phyloP scores from a whole-genome alignment of 352 stramenopile genomes.

The Peronospora tabacina region DNA sequence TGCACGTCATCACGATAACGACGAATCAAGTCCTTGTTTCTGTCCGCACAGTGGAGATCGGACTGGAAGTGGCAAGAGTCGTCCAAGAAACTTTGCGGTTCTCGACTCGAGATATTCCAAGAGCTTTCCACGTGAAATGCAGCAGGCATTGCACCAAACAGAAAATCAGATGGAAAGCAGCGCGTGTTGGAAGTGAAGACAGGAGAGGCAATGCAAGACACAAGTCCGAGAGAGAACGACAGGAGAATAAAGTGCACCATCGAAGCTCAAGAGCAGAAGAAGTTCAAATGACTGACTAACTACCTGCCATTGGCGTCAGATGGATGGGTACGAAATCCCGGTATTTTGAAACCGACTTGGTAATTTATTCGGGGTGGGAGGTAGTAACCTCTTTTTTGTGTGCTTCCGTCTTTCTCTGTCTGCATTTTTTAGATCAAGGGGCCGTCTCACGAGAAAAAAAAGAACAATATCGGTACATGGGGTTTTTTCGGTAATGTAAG shows the following conservation, averaged over 20 bases:
- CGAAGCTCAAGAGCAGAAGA: constrained; percentile 1
- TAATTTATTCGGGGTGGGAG: too few species aligned
- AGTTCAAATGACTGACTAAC: too few species aligned
- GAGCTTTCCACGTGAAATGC: constrained; percentile 19
- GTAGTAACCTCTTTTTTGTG: too few species aligned
- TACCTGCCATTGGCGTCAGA: too few species aligned
- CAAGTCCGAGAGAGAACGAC: neutral
- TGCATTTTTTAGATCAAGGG: too few species aligned
- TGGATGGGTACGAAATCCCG: too few species aligned
- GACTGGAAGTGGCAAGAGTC: constrained; percentile 22
- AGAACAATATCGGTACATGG: too few species aligned
- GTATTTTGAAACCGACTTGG: too few species aligned
- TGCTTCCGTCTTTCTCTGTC: too few species aligned
- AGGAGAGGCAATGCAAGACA: neutral
- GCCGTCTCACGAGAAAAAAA: too few species aligned
- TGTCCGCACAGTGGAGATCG: constrained; percentile 60
- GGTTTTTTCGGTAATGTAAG: too few species aligned
- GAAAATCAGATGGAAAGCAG: constrained; percentile 32
- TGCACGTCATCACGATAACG: constrained; percentile 72
- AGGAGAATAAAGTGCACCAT: neutral
- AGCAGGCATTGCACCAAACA: constrained; percentile 24
- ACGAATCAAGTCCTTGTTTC: constrained; percentile 88
- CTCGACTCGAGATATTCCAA: constrained; percentile 19
- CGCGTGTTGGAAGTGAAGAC: constrained; percentile 19
- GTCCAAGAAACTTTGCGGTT: constrained; percentile 18